Evolutionary conservation across 2,329 filamentous ascomycete genomes (phyloP).

Genomic region (Verticillium alfalfae): DNA sequence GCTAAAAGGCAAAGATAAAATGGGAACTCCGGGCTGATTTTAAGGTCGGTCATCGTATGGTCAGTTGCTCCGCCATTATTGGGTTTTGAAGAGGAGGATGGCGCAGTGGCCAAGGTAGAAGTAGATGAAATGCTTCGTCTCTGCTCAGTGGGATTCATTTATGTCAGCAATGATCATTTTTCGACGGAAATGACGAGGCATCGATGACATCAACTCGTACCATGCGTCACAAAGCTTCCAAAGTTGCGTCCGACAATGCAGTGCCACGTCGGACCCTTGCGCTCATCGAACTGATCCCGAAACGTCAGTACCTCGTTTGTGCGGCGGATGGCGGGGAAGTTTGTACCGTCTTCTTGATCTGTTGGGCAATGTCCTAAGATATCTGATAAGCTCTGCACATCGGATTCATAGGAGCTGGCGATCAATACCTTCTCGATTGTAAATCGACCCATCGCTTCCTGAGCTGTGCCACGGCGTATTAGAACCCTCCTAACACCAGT

Average conservation of each 20-base stretch:
- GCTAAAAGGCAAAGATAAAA: background rate
- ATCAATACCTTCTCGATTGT: conserved; percentile 53
- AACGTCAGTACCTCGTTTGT: background rate
- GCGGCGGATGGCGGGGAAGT: background rate
- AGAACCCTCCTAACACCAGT: background rate
- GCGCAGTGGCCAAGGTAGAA: conserved; percentile 99
- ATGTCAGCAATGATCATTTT: background rate
- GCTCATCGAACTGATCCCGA: conserved; percentile 76
- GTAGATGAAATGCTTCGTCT: conserved; percentile 99
- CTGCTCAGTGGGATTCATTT: conserved; percentile 37
- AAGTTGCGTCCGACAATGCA: conserved; percentile 99
- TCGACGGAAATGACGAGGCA: background rate
- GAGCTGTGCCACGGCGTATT: conserved; percentile 33
- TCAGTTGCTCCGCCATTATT: conserved; percentile 46
- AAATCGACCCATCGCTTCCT: conserved; percentile 59
- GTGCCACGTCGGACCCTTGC: conserved; percentile 98
- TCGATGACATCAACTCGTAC: conserved; percentile 41
- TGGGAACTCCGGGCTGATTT: background rate
- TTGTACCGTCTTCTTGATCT: conserved; percentile 86
- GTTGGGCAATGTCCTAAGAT: conserved; percentile 81
- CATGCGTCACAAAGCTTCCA: conserved; percentile 97
- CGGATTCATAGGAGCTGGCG: background rate
- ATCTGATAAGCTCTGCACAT: conserved; percentile 4
- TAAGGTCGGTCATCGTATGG: background rate
- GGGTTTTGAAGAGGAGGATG: conserved; percentile 98